Evolutionary conservation across 2,329 filamentous ascomycete species (phyloP).

Genomic region (Ophiostoma sp.): DNA sequence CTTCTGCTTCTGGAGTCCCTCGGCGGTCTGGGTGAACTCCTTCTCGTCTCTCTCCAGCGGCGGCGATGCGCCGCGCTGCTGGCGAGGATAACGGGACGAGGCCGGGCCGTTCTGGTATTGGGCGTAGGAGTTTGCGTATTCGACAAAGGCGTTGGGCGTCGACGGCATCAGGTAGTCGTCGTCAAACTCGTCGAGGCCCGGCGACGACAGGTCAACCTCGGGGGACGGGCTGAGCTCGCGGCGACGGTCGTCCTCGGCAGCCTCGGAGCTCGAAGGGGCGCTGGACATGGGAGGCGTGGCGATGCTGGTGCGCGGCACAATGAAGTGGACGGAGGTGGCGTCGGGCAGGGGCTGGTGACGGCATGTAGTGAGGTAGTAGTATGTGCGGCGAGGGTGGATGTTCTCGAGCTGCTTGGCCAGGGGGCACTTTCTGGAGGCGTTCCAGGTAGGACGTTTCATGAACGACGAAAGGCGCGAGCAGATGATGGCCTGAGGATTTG

Average conservation of each 20-base stretch:
- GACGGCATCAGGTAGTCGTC: slow-evolving; percentile 54
- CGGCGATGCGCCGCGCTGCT: slow-evolving; percentile 70
- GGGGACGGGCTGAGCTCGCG: slow-evolving; percentile 80
- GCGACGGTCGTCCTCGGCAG: slow-evolving; percentile 61
- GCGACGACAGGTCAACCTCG: slow-evolving; percentile 83
- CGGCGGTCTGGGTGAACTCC: slow-evolving; percentile 94
- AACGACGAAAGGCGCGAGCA: slow-evolving; percentile 87
- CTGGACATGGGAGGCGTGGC: slow-evolving; percentile 81
- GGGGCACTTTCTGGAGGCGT: slow-evolving; percentile 71
- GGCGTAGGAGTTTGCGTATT: not conserved
- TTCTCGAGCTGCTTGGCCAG: slow-evolving; percentile 88
- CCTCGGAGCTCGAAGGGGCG: slow-evolving; percentile 62
- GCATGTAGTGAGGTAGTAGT: slow-evolving; percentile 91
- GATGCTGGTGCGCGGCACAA: slow-evolving; percentile 49
- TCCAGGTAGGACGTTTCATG: slow-evolving; percentile 80
- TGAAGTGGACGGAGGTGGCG: slow-evolving; percentile 42
- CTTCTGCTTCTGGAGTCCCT: slow-evolving; percentile 67
- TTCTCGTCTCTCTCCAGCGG: slow-evolving; percentile 90
- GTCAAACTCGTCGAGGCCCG: slow-evolving; percentile 69
- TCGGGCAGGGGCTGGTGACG: slow-evolving; percentile 76
- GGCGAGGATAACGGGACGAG: slow-evolving; percentile 27
- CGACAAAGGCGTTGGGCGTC: slow-evolving; percentile 49
- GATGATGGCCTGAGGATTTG: slow-evolving; percentile 91
- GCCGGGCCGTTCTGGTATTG: not conserved
- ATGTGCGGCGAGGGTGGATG: slow-evolving; percentile 88